Percentiles rank a stretch among this genome's conserved stretches.
phyloP scores from a whole-genome alignment of 2,329 filamentous ascomycete species.

The Bertia moriformis region DNA sequence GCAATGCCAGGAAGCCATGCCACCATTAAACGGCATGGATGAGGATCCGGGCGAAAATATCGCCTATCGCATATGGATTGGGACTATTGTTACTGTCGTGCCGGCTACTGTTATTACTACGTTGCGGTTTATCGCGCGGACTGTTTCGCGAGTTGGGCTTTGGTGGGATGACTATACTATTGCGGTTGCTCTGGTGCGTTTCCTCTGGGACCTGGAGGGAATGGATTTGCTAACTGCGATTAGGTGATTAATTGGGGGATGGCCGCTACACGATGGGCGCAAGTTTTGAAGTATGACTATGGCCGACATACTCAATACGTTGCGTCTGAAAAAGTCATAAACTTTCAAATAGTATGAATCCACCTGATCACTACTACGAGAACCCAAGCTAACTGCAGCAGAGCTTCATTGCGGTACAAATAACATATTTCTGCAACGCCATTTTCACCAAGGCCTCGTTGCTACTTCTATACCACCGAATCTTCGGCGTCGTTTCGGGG shows the following conservation, averaged over 20 bases:
- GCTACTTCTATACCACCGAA: conserved; percentile 12
- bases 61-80: too few relatives aligned
- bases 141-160: conserved; percentile 7
- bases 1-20: too few relatives aligned
- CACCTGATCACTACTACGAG: too few relatives aligned
- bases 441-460: conserved; percentile 10
- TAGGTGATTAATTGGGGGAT: too few relatives aligned
- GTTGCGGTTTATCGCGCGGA: conserved; percentile 6
- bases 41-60: too few relatives aligned
- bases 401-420: neutral
- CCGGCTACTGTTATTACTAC: neutral
- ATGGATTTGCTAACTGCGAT: neutral
- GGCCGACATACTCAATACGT: too few relatives aligned
- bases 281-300: too few relatives aligned
- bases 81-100: neutral
- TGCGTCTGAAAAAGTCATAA: too few relatives aligned
- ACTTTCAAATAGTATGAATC: too few relatives aligned
- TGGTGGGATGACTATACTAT: conserved; percentile 16
- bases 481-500: conserved; percentile 10
- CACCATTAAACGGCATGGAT: too few relatives aligned
- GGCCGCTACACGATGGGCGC: too few relatives aligned
- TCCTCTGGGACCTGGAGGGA: conserved; percentile 10
- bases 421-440: conserved; percentile 2
- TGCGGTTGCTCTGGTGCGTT: conserved; percentile 7
- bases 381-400: too few relatives aligned